These are phyloP conservation scores for Kalmusia sp. DNA, from an alignment of 2,329 filamentous ascomycete species.

Conservation along the genomic window DNA sequence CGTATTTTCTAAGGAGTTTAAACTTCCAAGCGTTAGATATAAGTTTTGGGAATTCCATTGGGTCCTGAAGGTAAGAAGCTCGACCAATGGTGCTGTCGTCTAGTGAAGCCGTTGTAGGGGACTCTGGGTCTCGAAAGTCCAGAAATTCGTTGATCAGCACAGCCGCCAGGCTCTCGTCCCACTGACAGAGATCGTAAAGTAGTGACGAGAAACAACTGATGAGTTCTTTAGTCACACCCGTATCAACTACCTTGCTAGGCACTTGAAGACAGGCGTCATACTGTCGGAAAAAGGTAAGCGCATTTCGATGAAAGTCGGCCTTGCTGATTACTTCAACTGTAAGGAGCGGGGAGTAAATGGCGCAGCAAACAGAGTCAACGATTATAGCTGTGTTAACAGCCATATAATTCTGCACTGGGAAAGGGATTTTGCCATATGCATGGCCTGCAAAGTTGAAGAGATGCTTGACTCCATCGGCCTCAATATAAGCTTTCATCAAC, in stretches of 20 bases:
- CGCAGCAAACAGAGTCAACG: conserved; percentile 31
- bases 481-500: conserved; percentile 33
- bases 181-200: conserved; percentile 33
- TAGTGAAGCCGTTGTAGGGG: conserved; percentile 24
- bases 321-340: conserved; percentile 19
- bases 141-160: conserved; percentile 34
- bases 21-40: conserved; percentile 74
- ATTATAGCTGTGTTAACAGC: conserved; percentile 25
- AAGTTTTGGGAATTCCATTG: conserved; percentile 55
- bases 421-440: conserved; percentile 27
- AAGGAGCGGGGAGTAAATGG: conserved; percentile 19
- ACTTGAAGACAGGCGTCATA: conserved; percentile 38
- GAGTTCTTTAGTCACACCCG: conserved; percentile 32
- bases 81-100: conserved; percentile 1
- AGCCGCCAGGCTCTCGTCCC: conserved; percentile 30
- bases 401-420: conserved; percentile 22
- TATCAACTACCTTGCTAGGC: conserved; percentile 34
- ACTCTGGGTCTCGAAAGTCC: conserved; percentile 29
- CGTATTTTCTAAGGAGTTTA: conserved; percentile 70
- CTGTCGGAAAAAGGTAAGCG: conserved; percentile 33
- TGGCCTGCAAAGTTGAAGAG: conserved; percentile 31
- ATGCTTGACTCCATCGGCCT: conserved; percentile 31
- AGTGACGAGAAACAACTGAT: conserved; percentile 29
- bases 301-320: conserved; percentile 26
- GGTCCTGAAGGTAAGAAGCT: conserved; percentile 28